Evolutionary conservation across 768 basidiomycete genomes (phyloP).

Genomic region (Panellus pusillus): DNA sequence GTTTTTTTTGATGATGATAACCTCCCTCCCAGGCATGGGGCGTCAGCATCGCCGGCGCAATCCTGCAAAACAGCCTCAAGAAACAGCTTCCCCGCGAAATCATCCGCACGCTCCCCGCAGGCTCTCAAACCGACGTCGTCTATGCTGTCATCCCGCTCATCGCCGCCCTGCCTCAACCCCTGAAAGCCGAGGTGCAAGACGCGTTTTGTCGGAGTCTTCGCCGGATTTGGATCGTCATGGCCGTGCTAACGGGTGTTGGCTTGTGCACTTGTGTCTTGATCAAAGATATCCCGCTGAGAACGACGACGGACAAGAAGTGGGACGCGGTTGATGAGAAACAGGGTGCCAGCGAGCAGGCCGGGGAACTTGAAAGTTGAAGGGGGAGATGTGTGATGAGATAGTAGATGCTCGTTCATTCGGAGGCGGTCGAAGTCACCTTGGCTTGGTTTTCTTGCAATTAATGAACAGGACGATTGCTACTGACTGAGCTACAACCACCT

Average conservation of each 20-base stretch:
- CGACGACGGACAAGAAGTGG: slow-evolving; percentile 7
- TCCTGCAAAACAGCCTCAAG: slow-evolving; percentile 5
- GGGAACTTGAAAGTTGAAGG: too few relatives aligned
- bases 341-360: too few relatives aligned
- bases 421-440: too few relatives aligned
- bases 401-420: too few relatives aligned
- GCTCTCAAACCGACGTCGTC: not conserved
- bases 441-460: too few relatives aligned
- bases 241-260: not conserved
- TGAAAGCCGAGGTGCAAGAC: not conserved
- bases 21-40: too few relatives aligned
- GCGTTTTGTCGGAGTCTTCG: slow-evolving; percentile 23
- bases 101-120: not conserved
- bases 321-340: not conserved
- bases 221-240: not conserved
- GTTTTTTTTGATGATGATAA: too few relatives aligned
- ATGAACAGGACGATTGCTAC: too few relatives aligned
- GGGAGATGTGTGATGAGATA: too few relatives aligned
- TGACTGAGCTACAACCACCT: too few relatives aligned
- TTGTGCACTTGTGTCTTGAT: not conserved
- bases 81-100: not conserved
- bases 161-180: not conserved
- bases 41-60: slow-evolving; percentile 8
- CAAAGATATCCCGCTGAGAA: not conserved
- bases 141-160: not conserved